These are phyloP conservation scores for Grosmannia clavigera DNA, from an alignment of 2,329 filamentous ascomycete species.

Conservation along the genomic window DNA sequence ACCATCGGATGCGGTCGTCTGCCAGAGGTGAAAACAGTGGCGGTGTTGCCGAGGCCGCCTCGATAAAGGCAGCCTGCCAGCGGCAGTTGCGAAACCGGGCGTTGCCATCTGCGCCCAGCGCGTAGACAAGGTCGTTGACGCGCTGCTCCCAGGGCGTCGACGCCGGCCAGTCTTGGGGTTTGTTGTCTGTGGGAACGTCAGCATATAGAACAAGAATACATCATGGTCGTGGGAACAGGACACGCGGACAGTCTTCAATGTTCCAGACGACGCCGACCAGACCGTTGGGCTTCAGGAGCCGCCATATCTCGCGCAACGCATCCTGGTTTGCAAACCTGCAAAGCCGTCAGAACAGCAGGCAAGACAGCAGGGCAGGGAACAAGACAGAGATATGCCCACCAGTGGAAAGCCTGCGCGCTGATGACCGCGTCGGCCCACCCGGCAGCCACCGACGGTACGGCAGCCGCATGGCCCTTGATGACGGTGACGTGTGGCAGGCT, in stretches of 20 bases:
- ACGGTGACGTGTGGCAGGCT: constrained; percentile 40
- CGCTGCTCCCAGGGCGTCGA: constrained; percentile 48
- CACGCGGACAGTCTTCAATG: constrained; percentile 50
- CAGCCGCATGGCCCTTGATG: constrained; percentile 44
- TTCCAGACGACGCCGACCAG: constrained; percentile 62
- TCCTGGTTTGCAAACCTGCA: constrained; percentile 54
- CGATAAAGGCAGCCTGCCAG: constrained; percentile 54
- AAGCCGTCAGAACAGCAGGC: neutral
- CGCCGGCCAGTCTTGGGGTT: constrained; percentile 41
- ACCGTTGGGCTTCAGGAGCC: constrained; percentile 48
- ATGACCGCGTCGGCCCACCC: constrained; percentile 53
- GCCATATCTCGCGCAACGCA: constrained; percentile 51
- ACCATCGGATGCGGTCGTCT: constrained; percentile 43
- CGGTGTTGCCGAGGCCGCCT: constrained; percentile 25
- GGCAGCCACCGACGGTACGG: constrained; percentile 39
- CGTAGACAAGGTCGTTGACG: constrained; percentile 45
- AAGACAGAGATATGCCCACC: constrained; percentile 26
- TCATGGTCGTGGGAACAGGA: neutral
- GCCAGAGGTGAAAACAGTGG: constrained; percentile 48
- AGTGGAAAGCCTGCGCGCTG: constrained; percentile 52
- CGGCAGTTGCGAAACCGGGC: constrained; percentile 51
- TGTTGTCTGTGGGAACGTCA: constrained; percentile 41
- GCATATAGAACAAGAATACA: neutral
- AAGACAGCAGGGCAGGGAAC: neutral
- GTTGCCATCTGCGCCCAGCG: constrained; percentile 41